A percentile compares a stretch with the other conserved stretches of the same genome.
Evolutionary conservation across 305 asterid genomes (phyloP).

Genomic region (Fraxinus paxiana): DNA sequence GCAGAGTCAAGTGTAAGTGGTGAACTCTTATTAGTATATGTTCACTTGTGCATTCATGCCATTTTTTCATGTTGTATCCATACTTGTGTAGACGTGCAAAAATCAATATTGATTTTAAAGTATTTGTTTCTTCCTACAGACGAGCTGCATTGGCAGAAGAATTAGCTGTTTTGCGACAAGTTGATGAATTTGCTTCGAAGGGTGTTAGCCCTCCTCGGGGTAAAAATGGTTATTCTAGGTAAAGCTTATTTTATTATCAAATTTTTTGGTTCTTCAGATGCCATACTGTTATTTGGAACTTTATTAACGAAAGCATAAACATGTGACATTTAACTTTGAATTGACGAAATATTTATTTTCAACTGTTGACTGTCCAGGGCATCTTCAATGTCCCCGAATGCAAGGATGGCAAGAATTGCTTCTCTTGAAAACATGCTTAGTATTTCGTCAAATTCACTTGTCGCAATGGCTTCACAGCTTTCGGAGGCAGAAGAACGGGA

Average conservation of each 20-base stretch:
- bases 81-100: not conserved
- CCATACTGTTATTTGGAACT: not conserved
- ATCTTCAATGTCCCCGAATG: slow-evolving; percentile 85
- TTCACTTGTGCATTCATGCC: not conserved
- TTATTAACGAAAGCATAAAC: not conserved
- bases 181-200: slow-evolving; percentile 76
- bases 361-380: slow-evolving; percentile 49
- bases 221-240: slow-evolving; percentile 83
- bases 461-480: slow-evolving; percentile 97
- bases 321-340: not conserved
- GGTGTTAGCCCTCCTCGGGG: slow-evolving; percentile 90
- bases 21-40: not conserved
- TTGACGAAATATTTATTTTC: not conserved
- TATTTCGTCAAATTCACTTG: slow-evolving; percentile 90
- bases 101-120: not conserved
- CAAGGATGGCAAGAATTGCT: slow-evolving; percentile 87
- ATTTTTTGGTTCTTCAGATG: not conserved
- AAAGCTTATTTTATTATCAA: slow-evolving; percentile 10
- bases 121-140: slow-evolving; percentile 39
- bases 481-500: slow-evolving; percentile 99
- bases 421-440: slow-evolving; percentile 94
- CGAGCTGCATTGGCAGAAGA: slow-evolving; percentile 97
- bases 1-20: slow-evolving; percentile 96
- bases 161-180: slow-evolving; percentile 83
- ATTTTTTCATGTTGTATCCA: slow-evolving; percentile 4